A percentile compares a stretch with the other conserved stretches of the same genome.
Conservation (phyloP, 2,329 filamentous ascomycete species). For the Penicillium sp. region DNA sequence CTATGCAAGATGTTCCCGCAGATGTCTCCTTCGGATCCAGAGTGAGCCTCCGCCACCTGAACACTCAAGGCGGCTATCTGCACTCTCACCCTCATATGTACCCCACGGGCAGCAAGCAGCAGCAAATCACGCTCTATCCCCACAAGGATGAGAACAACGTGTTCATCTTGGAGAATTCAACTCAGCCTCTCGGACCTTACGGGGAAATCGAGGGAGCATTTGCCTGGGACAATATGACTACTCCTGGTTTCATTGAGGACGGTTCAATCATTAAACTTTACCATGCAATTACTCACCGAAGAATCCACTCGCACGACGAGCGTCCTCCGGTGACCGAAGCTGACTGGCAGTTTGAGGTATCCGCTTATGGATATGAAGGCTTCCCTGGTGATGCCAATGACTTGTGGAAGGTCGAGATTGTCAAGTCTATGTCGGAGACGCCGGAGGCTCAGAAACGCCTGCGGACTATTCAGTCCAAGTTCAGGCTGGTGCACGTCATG, state of each 20-base stretch:
- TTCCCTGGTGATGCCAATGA: constrained; percentile 98
- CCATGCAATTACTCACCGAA: constrained; percentile 77
- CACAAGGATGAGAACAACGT: constrained; percentile 99
- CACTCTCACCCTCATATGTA: constrained; percentile 99
- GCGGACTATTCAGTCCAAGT: constrained; percentile 94
- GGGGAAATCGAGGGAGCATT: constrained; percentile 76
- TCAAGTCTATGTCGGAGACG: constrained; percentile 82
- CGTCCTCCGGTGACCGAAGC: constrained; percentile 81
- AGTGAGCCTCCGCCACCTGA: constrained; percentile 84
- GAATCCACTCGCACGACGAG: constrained; percentile 91
- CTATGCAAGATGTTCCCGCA: constrained; percentile 90
- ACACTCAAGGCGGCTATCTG: constrained; percentile 95
- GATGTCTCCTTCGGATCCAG: constrained; percentile 88
- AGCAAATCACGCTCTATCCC: constrained; percentile 96
- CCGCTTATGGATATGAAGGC: constrained; percentile 94
- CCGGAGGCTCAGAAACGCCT: constrained; percentile 77
- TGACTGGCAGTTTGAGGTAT: constrained; percentile 95
- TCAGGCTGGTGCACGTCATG: constrained; percentile 93
- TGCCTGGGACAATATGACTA: constrained; percentile 78
- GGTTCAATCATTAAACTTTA: constrained; percentile 80
- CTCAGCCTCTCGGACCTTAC: constrained; percentile 75
- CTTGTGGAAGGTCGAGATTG: constrained; percentile 89
- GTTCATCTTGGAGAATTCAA: constrained; percentile 93
- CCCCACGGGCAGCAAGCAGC: constrained; percentile 93
- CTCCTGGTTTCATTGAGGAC: constrained; percentile 66